These are phyloP conservation scores for Orbilia brochopaga DNA, from an alignment of 2,329 filamentous ascomycete genomes.

Conservation along the genomic window DNA sequence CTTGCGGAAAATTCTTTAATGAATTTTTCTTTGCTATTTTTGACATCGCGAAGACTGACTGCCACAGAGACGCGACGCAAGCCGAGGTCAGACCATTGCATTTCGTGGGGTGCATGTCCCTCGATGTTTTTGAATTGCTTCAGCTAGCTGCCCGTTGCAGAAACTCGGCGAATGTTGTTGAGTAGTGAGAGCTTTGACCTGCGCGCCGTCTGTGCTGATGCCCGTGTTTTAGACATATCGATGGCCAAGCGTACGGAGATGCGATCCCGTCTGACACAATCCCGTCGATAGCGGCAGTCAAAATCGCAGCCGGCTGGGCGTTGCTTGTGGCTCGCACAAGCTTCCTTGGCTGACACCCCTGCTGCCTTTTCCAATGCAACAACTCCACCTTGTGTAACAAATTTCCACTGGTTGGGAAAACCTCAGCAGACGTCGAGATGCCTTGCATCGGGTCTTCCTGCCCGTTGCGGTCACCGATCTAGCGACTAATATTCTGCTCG, in stretches of 20 bases:
- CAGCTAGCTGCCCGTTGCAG: not conserved
- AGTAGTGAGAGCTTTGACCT: too few species aligned
- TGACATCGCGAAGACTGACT: not conserved
- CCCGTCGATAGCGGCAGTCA: too few species aligned
- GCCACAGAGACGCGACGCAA: too few species aligned
- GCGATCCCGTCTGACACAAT: too few species aligned
- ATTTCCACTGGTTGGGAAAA: slow-evolving; percentile 10
- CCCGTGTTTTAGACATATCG: too few species aligned
- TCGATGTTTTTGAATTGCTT: too few species aligned
- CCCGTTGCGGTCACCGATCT: slow-evolving; percentile 22
- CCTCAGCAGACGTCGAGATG: slow-evolving; percentile 1
- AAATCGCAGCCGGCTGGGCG: slow-evolving; percentile 33
- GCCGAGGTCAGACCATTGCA: not conserved
- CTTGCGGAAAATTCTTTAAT: not conserved
- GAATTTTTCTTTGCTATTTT: not conserved
- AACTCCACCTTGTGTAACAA: slow-evolving; percentile 12
- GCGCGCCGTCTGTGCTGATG: too few species aligned
- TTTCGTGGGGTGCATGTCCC: too few species aligned
- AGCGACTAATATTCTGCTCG: not conserved
- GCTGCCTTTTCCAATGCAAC: not conserved
- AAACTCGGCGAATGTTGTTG: not conserved
- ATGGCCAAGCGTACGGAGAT: too few species aligned
- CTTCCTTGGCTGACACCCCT: slow-evolving; percentile 22
- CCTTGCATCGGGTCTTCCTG: slow-evolving; percentile 13
- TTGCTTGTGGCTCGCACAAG: slow-evolving; percentile 41